These are phyloP conservation scores for Geum urbanum DNA, from an alignment of 306 rosid species.

Conservation along the genomic window DNA sequence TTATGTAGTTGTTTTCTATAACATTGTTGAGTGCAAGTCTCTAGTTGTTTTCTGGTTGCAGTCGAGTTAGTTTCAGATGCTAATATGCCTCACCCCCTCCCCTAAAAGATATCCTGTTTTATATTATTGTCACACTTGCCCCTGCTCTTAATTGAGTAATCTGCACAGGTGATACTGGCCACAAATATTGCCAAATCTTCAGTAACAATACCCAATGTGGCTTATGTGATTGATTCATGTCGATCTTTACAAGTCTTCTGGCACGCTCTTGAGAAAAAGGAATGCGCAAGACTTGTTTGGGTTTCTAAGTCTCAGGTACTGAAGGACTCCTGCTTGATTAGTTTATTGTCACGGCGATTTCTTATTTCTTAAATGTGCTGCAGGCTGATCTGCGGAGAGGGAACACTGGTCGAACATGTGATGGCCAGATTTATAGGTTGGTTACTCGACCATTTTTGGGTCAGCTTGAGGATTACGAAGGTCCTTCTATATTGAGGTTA, in stretches of 20 bases:
- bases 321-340: conserved; percentile 6
- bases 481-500: conserved; percentile 64
- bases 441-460: conserved; percentile 60
- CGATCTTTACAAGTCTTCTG: conserved; percentile 81
- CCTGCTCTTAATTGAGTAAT: conserved; percentile 18
- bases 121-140: conserved; percentile 14
- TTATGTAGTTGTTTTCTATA: background rate
- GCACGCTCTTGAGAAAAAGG: conserved; percentile 53
- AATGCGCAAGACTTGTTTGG: conserved; percentile 65
- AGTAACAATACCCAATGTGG: conserved; percentile 89
- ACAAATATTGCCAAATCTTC: conserved; percentile 94
- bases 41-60: background rate
- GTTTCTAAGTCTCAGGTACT: conserved; percentile 89
- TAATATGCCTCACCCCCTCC: background rate
- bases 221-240: conserved; percentile 86
- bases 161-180: conserved; percentile 74
- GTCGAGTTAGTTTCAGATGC: background rate
- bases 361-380: conserved; percentile 27
- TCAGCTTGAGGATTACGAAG: conserved; percentile 53
- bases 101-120: background rate
- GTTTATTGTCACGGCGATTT: conserved; percentile 11
- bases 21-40: background rate
- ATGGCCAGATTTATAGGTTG: conserved; percentile 79
- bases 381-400: conserved; percentile 88
- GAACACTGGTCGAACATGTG: conserved; percentile 97